Conservation (phyloP, 129 eudicot species). For the Ambrosia trifida region DNA sequence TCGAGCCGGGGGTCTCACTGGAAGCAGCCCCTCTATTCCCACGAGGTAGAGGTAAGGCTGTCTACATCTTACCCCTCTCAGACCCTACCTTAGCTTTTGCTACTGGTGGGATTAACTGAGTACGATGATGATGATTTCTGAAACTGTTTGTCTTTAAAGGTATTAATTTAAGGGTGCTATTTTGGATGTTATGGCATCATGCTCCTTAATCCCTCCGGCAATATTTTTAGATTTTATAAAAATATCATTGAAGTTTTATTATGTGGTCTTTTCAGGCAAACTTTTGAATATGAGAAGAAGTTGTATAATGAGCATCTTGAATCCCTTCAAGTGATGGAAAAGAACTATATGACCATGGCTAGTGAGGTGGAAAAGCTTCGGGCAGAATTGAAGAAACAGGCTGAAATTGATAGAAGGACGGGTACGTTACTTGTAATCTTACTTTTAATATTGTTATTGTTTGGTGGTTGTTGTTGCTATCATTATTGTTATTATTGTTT, state of each 20-base stretch:
- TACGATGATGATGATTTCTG: too few relatives aligned
- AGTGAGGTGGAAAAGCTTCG: constrained; percentile 93
- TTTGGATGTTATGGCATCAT: neutral
- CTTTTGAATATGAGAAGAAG: constrained; percentile 85
- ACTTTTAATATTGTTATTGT: neutral
- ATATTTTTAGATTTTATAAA: neutral
- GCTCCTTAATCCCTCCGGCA: neutral
- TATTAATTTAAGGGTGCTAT: neutral
- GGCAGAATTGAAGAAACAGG: constrained; percentile 63
- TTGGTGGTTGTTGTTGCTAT: neutral
- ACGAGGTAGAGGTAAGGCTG: too few relatives aligned
- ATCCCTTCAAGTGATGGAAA: constrained; percentile 97
- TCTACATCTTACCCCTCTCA: too few relatives aligned
- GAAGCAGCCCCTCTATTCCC: too few relatives aligned
- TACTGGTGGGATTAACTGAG: too few relatives aligned
- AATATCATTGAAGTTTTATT: neutral
- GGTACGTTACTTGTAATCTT: constrained; percentile 41
- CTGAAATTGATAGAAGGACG: constrained; percentile 64
- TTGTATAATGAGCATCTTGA: constrained; percentile 86
- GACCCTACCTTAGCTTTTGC: too few relatives aligned
- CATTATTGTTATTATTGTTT: neutral
- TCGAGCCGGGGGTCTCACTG: too few relatives aligned
- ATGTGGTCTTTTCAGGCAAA: constrained; percentile 55
- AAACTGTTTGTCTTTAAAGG: neutral
- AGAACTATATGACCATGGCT: constrained; percentile 90